These are phyloP conservation scores for Aquanectria penicillioides DNA, from an alignment of 2,329 filamentous ascomycete species.

Conservation along the genomic window DNA sequence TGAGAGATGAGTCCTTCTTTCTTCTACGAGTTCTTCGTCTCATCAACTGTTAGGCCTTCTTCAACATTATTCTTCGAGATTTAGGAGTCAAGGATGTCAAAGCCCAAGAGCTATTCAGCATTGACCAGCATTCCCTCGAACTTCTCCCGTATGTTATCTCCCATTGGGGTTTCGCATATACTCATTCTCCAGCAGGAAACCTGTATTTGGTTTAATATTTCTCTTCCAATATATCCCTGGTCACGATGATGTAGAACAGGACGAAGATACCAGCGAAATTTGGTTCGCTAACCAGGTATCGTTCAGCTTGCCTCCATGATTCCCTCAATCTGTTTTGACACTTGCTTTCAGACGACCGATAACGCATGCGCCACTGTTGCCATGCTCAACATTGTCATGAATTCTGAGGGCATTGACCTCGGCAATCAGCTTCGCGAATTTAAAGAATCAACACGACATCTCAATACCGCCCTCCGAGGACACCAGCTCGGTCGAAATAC, in stretches of 20 bases:
- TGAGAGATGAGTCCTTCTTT: constrained; percentile 50
- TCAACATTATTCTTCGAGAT: constrained; percentile 84
- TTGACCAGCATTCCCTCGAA: constrained; percentile 74
- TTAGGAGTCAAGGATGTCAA: constrained; percentile 80
- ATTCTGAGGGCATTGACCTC: constrained; percentile 72
- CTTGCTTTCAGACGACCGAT: constrained; percentile 70
- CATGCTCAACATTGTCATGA: constrained; percentile 93
- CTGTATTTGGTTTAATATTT: constrained; percentile 88
- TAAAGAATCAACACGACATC: constrained; percentile 73
- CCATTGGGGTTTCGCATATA: background rate
- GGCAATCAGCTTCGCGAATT: constrained; percentile 78
- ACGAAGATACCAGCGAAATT: constrained; percentile 66
- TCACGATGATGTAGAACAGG: constrained; percentile 60
- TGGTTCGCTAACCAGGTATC: constrained; percentile 95
- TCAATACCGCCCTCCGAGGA: constrained; percentile 79
- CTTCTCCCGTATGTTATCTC: constrained; percentile 65
- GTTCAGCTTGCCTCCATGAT: background rate
- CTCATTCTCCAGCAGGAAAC: constrained; percentile 62
- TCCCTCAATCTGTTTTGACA: constrained; percentile 22
- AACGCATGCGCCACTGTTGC: constrained; percentile 95
- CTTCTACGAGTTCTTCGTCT: background rate
- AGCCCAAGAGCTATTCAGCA: constrained; percentile 78
- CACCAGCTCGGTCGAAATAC: constrained; percentile 77
- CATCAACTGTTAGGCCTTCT: constrained; percentile 69
- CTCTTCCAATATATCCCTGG: constrained; percentile 77